Conservation (phyloP, 1,139 yeast species). For the Blastobotrys serpentis region DNA sequence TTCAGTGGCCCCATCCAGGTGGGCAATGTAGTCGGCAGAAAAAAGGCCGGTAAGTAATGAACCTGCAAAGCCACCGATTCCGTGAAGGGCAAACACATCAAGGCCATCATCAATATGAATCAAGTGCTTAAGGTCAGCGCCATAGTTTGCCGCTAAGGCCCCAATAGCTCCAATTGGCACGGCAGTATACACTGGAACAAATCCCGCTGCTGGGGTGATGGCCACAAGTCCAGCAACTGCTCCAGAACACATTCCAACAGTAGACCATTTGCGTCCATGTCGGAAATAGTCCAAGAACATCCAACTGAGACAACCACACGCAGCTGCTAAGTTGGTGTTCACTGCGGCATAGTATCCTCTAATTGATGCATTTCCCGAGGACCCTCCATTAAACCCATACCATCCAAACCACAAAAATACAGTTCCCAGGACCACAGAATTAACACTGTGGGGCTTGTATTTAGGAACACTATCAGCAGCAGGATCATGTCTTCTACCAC, state of each 20-base stretch:
- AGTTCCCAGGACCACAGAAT: constrained; percentile 90
- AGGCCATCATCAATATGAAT: constrained; percentile 89
- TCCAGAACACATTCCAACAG: constrained; percentile 92
- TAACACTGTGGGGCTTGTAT: constrained; percentile 88
- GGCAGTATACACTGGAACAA: constrained; percentile 85
- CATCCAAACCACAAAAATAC: constrained; percentile 96
- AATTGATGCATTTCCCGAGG: constrained; percentile 35
- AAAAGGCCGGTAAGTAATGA: constrained; percentile 83
- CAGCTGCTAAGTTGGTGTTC: constrained; percentile 91
- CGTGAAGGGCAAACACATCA: constrained; percentile 92
- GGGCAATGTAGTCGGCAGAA: constrained; percentile 90
- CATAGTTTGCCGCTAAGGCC: constrained; percentile 77
- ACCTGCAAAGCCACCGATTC: constrained; percentile 90
- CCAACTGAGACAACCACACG: constrained; percentile 90
- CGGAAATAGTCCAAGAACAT: constrained; percentile 87
- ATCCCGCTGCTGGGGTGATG: constrained; percentile 97
- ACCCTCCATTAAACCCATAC: constrained; percentile 98
- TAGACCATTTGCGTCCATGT: constrained; percentile 89
- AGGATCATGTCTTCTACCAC: constrained; percentile 85
- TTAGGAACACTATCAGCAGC: constrained; percentile 66
- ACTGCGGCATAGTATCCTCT: constrained; percentile 30
- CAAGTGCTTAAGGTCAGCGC: constrained; percentile 71
- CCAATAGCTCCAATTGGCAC: constrained; percentile 80
- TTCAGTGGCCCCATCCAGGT: constrained; percentile 57
- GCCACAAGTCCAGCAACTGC: constrained; percentile 94